phyloP scores from a whole-genome alignment of 768 basidiomycete species.

The Lactifluus volemus region DNA sequence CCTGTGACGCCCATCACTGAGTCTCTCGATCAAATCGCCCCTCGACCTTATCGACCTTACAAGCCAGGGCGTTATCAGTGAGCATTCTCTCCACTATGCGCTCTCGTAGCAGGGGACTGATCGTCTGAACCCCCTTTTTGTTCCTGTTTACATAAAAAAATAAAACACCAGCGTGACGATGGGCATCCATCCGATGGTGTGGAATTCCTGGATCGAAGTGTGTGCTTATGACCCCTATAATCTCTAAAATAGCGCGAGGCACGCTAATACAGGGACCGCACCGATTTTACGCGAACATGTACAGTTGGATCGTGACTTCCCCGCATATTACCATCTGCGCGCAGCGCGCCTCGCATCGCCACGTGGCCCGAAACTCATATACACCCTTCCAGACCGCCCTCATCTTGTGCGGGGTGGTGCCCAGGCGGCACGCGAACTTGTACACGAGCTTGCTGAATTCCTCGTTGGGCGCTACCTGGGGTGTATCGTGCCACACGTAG shows the following conservation, averaged over 20 bases:
- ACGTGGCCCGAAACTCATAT: conserved; percentile 38
- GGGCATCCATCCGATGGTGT: conserved; percentile 59
- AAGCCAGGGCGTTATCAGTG: conserved; percentile 55
- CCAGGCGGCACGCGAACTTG: conserved; percentile 42
- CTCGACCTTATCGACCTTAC: conserved; percentile 60
- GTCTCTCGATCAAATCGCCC: conserved; percentile 38
- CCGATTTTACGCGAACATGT: neutral
- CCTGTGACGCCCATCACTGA: conserved; percentile 33
- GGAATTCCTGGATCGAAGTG: conserved; percentile 69
- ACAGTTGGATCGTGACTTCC: conserved; percentile 52
- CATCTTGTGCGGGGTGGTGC: conserved; percentile 26
- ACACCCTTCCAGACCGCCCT: conserved; percentile 28
- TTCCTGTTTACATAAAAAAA: neutral
- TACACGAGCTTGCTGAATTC: conserved; percentile 62
- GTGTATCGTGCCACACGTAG: conserved; percentile 41
- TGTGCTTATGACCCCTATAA: neutral
- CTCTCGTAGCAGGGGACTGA: neutral
- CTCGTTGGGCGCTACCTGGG: conserved; percentile 52
- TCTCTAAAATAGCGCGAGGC: neutral
- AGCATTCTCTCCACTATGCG: neutral
- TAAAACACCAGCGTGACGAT: conserved; percentile 47
- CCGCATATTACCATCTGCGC: conserved; percentile 47
- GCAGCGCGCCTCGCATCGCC: conserved; percentile 42
- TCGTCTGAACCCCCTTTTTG: neutral
- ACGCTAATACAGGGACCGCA: neutral